Base-by-base conservation (phyloP, 2,329 filamentous ascomycete species). In the Scytalidium lignicola region DNA sequence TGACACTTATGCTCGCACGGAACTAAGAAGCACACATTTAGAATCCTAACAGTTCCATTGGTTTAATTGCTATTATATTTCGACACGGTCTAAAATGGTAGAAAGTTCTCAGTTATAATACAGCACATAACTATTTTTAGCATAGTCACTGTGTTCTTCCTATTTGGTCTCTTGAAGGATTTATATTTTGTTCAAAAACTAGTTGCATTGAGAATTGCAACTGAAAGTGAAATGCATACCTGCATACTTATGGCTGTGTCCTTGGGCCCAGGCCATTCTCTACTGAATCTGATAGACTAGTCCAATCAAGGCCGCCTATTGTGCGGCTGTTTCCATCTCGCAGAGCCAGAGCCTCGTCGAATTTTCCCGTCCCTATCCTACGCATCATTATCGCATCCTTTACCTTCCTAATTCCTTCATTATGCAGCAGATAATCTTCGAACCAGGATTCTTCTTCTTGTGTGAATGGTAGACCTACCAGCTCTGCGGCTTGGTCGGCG, bases 381-480 rank as follows among this genome's bases (percentile, higher is more conserved):
- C 87, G 80, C 75, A 90, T 85, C 57, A 90, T 74, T 1, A 90
- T 72, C 0, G 86, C 88, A 58, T 92, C 88, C 62, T 80, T 84
- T 3, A 86, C 82, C 20, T 79, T 80, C 54, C 78, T 80, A 7
- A 86, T 68, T 2, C 86, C 86, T 41, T 81, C 80, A 10, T 86
- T 85, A 3, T 73, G 70, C 0, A 80, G 73, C 32, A 95, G 70
- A 50, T 78, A 85, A 21, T 85, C 79, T 56, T 85, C 81, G 53
- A 95, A 82, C 85, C 87, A 92, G 3, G 63, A 63, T 62, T 91
- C 87, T 62, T 95, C 90, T 17, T 79, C 71, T 1, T 72, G 64
- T 50, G 81, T 81, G n/a, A 95, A 78, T 0, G 88, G 86, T 53
- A 92, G 67, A 52, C 85, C 83, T 8, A 89, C 77, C 0, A 95